A percentile compares a stretch with the other conserved stretches of the same genome.
Evolutionary conservation across 2,329 filamentous ascomycete species (phyloP).

Genomic region (Sporothrix globosa): DNA sequence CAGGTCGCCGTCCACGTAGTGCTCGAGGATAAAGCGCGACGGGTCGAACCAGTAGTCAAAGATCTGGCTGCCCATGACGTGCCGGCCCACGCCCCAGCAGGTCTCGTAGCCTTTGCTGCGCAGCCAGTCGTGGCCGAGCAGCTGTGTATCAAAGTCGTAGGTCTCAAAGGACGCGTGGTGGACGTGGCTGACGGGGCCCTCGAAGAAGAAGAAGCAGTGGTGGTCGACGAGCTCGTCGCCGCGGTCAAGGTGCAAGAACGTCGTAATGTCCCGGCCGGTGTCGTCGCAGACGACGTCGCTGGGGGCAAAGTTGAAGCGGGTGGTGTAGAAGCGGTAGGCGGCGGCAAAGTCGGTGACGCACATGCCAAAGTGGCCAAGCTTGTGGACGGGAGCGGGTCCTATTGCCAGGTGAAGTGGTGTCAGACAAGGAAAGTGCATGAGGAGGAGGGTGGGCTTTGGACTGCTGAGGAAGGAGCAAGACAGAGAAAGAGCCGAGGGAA

Average conservation of each 20-base stretch:
- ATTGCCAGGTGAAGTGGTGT: not conserved
- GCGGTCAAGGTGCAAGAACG: constrained; percentile 52
- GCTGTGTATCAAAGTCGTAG: constrained; percentile 71
- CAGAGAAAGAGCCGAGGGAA: not conserved
- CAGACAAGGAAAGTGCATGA: not conserved
- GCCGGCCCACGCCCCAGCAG: constrained; percentile 72
- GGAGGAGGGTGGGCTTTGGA: not conserved
- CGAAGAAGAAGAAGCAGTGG: constrained; percentile 57
- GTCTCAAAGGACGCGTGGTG: constrained; percentile 73
- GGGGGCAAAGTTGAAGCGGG: constrained; percentile 56
- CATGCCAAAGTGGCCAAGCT: constrained; percentile 59
- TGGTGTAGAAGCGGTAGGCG: constrained; percentile 53
- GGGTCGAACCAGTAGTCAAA: constrained; percentile 75
- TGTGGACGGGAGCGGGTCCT: constrained; percentile 49
- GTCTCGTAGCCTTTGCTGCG: constrained; percentile 62
- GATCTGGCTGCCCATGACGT: constrained; percentile 70
- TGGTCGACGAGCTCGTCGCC: constrained; percentile 54
- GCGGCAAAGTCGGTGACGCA: constrained; percentile 56
- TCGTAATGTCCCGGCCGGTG: constrained; percentile 46
- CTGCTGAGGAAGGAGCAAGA: not conserved
- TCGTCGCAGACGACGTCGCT: constrained; percentile 52
- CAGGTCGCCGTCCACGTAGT: constrained; percentile 73
- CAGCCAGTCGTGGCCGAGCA: constrained; percentile 71
- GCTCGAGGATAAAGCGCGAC: constrained; percentile 65
- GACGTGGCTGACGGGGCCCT: constrained; percentile 56